Percentiles rank a stretch among this genome's conserved stretches.
phyloP scores from a whole-genome alignment of 352 stramenopile species.

The Blastocystis sp. region DNA sequence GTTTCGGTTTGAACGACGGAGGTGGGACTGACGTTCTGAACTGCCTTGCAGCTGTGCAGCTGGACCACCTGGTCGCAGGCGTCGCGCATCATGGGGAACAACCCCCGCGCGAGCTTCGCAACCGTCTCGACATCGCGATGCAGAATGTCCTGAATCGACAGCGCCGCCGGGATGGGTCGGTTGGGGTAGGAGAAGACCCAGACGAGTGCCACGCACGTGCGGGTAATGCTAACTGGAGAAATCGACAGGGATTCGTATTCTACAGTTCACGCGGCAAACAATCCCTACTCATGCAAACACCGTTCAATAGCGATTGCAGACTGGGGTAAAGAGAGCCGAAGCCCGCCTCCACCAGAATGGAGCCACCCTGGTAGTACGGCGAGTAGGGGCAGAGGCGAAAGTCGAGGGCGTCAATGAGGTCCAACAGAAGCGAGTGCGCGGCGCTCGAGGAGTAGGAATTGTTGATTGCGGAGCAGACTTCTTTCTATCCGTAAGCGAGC shows the following conservation, averaged over 20 bases:
- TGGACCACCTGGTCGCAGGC: constrained; percentile 1
- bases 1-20: not conserved
- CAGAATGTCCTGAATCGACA: not conserved
- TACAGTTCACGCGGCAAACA: not conserved
- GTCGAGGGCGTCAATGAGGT: constrained; percentile 22
- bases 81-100: constrained; percentile 48
- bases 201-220: not conserved
- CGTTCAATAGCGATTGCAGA: constrained; percentile 26
- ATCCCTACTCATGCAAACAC: constrained; percentile 35
- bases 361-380: constrained; percentile 1
- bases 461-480: constrained; percentile 46
- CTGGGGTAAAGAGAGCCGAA: constrained; percentile 33
- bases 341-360: not conserved
- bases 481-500: not conserved
- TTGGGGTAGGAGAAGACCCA: constrained; percentile 36
- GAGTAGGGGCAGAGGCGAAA: constrained; percentile 30
- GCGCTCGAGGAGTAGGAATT: constrained; percentile 22
- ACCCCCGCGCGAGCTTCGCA: not conserved
- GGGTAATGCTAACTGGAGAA: constrained; percentile 12
- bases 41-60: not conserved
- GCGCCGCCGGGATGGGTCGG: not conserved
- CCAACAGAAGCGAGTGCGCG: constrained; percentile 30
- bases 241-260: constrained; percentile 48
- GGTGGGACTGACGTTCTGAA: constrained; percentile 15
- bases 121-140: not conserved